Percentiles rank a stretch among this genome's conserved stretches.
These are phyloP conservation scores for Hypoxylon sp. DNA, from an alignment of 2,329 filamentous ascomycete species.

Conservation along the genomic window DNA sequence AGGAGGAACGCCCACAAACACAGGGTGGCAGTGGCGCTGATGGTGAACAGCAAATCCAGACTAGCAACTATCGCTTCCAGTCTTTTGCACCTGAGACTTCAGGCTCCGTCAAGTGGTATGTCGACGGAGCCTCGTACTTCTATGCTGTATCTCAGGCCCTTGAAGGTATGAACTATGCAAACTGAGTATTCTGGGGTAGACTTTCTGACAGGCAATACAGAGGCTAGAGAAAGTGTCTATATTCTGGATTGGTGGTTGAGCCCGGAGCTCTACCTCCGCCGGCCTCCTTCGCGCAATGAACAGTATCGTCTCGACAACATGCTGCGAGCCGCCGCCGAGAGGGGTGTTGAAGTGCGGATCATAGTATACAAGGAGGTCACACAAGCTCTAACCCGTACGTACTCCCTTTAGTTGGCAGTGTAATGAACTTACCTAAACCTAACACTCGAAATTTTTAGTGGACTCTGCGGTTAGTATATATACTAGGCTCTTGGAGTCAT, in stretches of 20 bases:
- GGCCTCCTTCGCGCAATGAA: slow-evolving; percentile 85
- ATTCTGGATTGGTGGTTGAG: slow-evolving; percentile 94
- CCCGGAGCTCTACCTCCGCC: slow-evolving; percentile 87
- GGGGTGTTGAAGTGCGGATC: slow-evolving; percentile 86
- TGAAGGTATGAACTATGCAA: slow-evolving; percentile 64
- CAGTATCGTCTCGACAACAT: slow-evolving; percentile 87
- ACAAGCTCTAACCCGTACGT: slow-evolving; percentile 83
- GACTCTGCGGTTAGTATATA: slow-evolving; percentile 62
- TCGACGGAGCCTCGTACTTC: slow-evolving; percentile 88
- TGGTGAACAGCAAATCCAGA: slow-evolving; percentile 24
- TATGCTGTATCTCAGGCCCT: slow-evolving; percentile 86
- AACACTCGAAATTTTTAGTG: slow-evolving; percentile 48
- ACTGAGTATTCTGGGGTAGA: neutral
- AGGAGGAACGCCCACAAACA: slow-evolving; percentile 22
- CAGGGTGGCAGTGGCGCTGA: slow-evolving; percentile 2
- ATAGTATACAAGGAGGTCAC: slow-evolving; percentile 95
- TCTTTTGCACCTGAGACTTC: slow-evolving; percentile 81
- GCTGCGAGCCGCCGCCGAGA: slow-evolving; percentile 84
- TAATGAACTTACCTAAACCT: slow-evolving; percentile 29
- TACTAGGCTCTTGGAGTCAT: slow-evolving; percentile 43
- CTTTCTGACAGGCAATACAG: slow-evolving; percentile 55
- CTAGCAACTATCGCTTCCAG: slow-evolving; percentile 67
- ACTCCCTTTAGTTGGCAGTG: neutral
- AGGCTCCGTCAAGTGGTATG: slow-evolving; percentile 88
- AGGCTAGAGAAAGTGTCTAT: slow-evolving; percentile 82